A percentile compares a stretch with the other conserved stretches of the same genome.
Conservation (phyloP, 768 basidiomycete genomes). For the Galerina marginata region DNA sequence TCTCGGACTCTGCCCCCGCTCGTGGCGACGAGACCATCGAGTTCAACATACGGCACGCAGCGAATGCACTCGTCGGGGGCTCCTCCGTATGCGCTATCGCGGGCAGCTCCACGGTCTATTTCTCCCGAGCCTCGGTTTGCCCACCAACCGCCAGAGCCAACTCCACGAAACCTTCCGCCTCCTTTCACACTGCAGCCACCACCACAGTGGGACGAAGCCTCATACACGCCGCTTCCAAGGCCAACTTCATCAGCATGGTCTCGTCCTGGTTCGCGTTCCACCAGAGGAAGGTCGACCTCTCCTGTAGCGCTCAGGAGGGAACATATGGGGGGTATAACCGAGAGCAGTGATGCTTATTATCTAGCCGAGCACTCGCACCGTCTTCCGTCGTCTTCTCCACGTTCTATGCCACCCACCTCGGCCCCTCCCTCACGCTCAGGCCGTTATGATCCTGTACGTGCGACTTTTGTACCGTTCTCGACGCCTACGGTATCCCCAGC, state of each 20-base stretch:
- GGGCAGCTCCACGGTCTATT: slow-evolving; percentile 29
- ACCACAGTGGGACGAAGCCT: slow-evolving; percentile 65
- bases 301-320: slow-evolving; percentile 26
- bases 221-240: slow-evolving; percentile 43
- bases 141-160: slow-evolving; percentile 37
- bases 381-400: slow-evolving; percentile 24
- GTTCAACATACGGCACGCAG: slow-evolving; percentile 18
- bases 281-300: slow-evolving; percentile 33
- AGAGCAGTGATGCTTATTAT: slow-evolving; percentile 24
- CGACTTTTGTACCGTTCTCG: slow-evolving; percentile 44
- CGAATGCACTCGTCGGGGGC: slow-evolving; percentile 18
- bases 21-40: slow-evolving; percentile 29
- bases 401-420: slow-evolving; percentile 26
- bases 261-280: slow-evolving; percentile 33
- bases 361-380: slow-evolving; percentile 25
- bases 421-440: slow-evolving; percentile 40
- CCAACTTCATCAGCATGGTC: slow-evolving; percentile 44
- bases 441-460: slow-evolving; percentile 60
- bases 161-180: slow-evolving; percentile 44
- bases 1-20: slow-evolving; percentile 39
- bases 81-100: slow-evolving; percentile 19
- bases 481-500: slow-evolving; percentile 26
- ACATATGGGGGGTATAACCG: slow-evolving; percentile 13
- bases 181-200: slow-evolving; percentile 72
- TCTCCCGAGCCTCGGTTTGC: slow-evolving; percentile 45